phyloP scores from a whole-genome alignment of 176 grass and related monocot species.

The Triticum urartu region DNA sequence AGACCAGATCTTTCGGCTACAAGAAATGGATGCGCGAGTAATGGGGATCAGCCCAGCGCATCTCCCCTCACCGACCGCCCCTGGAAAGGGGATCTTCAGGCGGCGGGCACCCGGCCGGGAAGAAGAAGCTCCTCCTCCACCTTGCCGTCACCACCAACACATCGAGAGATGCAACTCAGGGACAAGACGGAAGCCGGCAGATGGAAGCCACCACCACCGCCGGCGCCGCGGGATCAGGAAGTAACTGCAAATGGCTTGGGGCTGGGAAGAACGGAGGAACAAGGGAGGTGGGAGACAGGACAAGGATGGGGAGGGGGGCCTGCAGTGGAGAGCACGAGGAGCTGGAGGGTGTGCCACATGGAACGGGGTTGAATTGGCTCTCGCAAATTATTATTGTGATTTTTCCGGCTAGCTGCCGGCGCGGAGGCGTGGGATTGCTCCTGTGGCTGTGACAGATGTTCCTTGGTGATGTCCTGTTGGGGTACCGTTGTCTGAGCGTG shows the following conservation, averaged over 20 bases:
- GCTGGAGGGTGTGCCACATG: constrained; percentile 14
- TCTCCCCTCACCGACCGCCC: constrained; percentile 1
- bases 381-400: not conserved
- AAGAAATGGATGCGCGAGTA: constrained; percentile 22
- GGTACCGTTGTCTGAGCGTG: too few species aligned
- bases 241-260: constrained; percentile 2
- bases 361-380: constrained; percentile 4
- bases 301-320: constrained; percentile 15
- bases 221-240: constrained; percentile 20
- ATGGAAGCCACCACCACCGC: not conserved
- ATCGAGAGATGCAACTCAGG: constrained; percentile 26
- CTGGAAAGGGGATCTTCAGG: constrained; percentile 29
- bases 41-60: constrained; percentile 5
- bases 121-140: not conserved
- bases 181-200: not conserved
- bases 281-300: constrained; percentile 25
- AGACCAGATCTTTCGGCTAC: constrained; percentile 33
- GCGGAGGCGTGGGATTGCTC: constrained; percentile 21
- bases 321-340: constrained; percentile 48
- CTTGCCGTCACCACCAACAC: constrained; percentile 16
- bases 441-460: constrained; percentile 9
- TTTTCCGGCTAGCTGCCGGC: not conserved
- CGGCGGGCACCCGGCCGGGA: constrained; percentile 11
- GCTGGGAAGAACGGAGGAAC: not conserved
- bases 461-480: not conserved